A percentile compares a stretch with the other conserved stretches of the same genome.
phyloP scores from a whole-genome alignment of 164 flowering plant species.

The Annona squamosa region DNA sequence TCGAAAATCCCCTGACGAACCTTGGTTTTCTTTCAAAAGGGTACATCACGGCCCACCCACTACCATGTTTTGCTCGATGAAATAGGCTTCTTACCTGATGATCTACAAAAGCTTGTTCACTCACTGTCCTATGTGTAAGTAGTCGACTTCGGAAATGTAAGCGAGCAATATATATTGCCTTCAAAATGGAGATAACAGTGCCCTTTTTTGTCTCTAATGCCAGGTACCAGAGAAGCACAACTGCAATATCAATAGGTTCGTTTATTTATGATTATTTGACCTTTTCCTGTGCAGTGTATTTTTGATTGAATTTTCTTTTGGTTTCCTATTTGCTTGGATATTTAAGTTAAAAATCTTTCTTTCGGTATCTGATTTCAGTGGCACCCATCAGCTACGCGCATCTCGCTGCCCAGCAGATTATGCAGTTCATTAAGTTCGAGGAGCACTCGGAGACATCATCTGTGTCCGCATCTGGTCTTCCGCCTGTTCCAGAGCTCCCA shows the following conservation, averaged over 20 bases:
- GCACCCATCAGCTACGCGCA: slow-evolving; percentile 87
- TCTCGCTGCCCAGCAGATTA: slow-evolving; percentile 66
- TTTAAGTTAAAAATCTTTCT: background rate
- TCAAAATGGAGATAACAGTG: background rate
- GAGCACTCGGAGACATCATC: slow-evolving; percentile 47
- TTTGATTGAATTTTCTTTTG: background rate
- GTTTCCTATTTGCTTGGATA: too few species aligned
- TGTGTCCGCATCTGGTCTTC: slow-evolving; percentile 24
- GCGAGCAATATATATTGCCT: background rate
- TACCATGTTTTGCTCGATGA: slow-evolving; percentile 86
- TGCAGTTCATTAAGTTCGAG: slow-evolving; percentile 63
- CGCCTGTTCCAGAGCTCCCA: slow-evolving; percentile 60
- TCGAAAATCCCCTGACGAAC: background rate
- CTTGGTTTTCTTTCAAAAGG: slow-evolving; percentile 28
- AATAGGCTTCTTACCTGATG: slow-evolving; percentile 79
- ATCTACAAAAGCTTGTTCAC: slow-evolving; percentile 60
- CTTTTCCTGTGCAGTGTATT: background rate
- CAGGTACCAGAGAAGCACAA: slow-evolving; percentile 84
- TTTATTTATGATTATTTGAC: background rate
- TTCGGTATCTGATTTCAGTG: slow-evolving; percentile 33
- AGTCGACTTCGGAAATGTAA: background rate
- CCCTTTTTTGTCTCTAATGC: background rate
- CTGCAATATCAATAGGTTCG: slow-evolving; percentile 72
- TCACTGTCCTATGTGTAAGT: slow-evolving; percentile 83
- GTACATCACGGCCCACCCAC: slow-evolving; percentile 80